These are phyloP conservation scores for Scedosporium apiospermum DNA, from an alignment of 2,329 filamentous ascomycete genomes.

Conservation along the genomic window DNA sequence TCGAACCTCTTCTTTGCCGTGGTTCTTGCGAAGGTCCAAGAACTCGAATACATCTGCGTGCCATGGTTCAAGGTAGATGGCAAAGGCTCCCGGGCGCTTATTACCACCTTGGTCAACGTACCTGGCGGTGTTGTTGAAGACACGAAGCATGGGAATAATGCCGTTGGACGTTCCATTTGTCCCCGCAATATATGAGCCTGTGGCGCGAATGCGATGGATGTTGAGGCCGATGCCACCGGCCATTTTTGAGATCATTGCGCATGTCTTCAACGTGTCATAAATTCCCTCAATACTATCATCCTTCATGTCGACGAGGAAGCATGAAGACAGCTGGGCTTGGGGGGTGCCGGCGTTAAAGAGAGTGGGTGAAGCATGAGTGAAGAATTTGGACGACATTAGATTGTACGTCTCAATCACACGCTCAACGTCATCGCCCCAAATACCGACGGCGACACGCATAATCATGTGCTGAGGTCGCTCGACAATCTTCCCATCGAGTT, in stretches of 20 bases:
- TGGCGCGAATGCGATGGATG: constrained; percentile 91
- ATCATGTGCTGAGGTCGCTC: constrained; percentile 99
- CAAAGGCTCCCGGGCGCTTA: constrained; percentile 96
- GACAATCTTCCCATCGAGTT: constrained; percentile 90
- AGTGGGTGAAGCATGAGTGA: constrained; percentile 95
- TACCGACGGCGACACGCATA: constrained; percentile 96
- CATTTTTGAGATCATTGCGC: constrained; percentile 99
- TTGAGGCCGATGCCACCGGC: constrained; percentile 97
- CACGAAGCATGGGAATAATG: constrained; percentile 93
- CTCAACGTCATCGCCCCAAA: constrained; percentile 92
- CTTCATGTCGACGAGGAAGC: constrained; percentile 99
- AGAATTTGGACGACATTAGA: constrained; percentile 97
- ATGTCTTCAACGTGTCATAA: constrained; percentile 98
- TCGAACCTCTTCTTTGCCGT: constrained; percentile 96
- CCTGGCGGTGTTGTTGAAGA: constrained; percentile 98
- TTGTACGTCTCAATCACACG: constrained; percentile 96
- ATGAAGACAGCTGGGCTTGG: constrained; percentile 88
- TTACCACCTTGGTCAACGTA: constrained; percentile 99
- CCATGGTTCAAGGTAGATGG: constrained; percentile 98
- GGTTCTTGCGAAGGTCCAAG: constrained; percentile 96
- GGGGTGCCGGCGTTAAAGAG: constrained; percentile 97
- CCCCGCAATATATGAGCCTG: constrained; percentile 94
- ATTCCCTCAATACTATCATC: constrained; percentile 99
- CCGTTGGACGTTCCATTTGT: constrained; percentile 98
- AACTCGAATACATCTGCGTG: constrained; percentile 97